These are phyloP conservation scores for Solanum dulcamara DNA, from an alignment of 257 asterid species.

Conservation along the genomic window DNA sequence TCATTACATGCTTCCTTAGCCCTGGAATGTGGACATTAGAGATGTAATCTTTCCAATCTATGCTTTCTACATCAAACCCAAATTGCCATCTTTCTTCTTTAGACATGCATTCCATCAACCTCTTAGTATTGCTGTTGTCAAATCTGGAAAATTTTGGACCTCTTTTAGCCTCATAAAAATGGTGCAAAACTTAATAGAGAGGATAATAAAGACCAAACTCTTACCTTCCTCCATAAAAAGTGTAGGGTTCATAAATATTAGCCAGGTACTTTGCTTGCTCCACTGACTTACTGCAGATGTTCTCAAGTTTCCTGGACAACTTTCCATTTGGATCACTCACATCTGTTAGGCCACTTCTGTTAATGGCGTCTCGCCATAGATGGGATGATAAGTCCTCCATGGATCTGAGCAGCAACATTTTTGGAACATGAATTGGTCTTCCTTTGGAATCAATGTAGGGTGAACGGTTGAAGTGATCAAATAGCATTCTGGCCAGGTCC, in stretches of 20 bases:
- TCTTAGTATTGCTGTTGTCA: slow-evolving; percentile 77
- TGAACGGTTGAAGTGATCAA: slow-evolving; percentile 54
- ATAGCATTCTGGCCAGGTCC: slow-evolving; percentile 56
- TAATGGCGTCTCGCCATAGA: slow-evolving; percentile 63
- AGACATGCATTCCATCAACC: slow-evolving; percentile 64
- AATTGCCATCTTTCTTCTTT: slow-evolving; percentile 59
- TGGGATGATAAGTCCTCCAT: slow-evolving; percentile 83
- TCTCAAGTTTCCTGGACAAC: slow-evolving; percentile 46
- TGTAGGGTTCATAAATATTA: slow-evolving; percentile 69
- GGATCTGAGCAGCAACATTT: slow-evolving; percentile 68
- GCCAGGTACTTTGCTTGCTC: slow-evolving; percentile 85
- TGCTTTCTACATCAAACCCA: slow-evolving; percentile 73
- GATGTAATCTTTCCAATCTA: slow-evolving; percentile 89
- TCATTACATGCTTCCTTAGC: slow-evolving; percentile 85
- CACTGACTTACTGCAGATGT: slow-evolving; percentile 66
- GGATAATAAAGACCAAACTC: neutral
- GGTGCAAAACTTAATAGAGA: neutral
- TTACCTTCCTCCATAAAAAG: slow-evolving; percentile 91
- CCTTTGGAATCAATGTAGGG: slow-evolving; percentile 74
- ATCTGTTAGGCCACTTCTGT: slow-evolving; percentile 38
- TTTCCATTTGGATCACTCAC: slow-evolving; percentile 40
- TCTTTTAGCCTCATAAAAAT: neutral
- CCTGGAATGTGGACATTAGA: slow-evolving; percentile 87
- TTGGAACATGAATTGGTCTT: slow-evolving; percentile 53
- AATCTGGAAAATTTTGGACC: slow-evolving; percentile 38